A percentile compares a stretch with the other conserved stretches of the same genome.
Evolutionary conservation across 2,329 filamentous ascomycete genomes (phyloP).

Genomic region (Ophiocordyceps camponoti-saundersi): DNA sequence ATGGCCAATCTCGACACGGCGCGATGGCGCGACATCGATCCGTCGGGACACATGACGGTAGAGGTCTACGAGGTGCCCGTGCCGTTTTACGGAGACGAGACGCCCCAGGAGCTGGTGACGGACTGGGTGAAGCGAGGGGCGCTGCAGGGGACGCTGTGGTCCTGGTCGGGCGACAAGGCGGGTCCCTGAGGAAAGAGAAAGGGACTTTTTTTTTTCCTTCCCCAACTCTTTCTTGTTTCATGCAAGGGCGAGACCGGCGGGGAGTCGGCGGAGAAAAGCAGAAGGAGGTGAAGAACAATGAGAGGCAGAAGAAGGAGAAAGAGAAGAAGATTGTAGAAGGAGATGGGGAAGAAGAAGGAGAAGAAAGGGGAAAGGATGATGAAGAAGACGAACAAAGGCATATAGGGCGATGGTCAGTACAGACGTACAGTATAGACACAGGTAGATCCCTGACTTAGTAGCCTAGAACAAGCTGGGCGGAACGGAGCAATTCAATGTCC

Average conservation of each 20-base stretch:
- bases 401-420: no score
- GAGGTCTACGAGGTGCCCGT: constrained; percentile 20
- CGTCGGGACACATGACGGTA: constrained; percentile 18
- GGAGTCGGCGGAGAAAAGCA: background rate
- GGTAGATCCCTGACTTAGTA: background rate
- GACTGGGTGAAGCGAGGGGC: constrained; percentile 22
- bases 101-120: constrained; percentile 18
- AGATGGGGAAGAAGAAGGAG: background rate
- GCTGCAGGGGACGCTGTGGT: constrained; percentile 22
- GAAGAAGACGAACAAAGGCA: background rate
- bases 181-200: background rate
- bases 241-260: background rate
- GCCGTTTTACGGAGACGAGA: constrained; percentile 21
- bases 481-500: background rate
- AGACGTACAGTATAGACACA: no score
- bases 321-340: background rate
- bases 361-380: background rate
- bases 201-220: background rate
- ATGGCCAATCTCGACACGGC: constrained; percentile 9
- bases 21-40: constrained; percentile 17
- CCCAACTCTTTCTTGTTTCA: background rate
- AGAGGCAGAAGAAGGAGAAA: background rate
- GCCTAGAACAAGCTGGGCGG: background rate
- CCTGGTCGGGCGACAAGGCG: constrained; percentile 11
- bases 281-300: background rate